Conservation (phyloP, 1,284 basidiomycete genomes). For the Melampsora larici-populina region DNA sequence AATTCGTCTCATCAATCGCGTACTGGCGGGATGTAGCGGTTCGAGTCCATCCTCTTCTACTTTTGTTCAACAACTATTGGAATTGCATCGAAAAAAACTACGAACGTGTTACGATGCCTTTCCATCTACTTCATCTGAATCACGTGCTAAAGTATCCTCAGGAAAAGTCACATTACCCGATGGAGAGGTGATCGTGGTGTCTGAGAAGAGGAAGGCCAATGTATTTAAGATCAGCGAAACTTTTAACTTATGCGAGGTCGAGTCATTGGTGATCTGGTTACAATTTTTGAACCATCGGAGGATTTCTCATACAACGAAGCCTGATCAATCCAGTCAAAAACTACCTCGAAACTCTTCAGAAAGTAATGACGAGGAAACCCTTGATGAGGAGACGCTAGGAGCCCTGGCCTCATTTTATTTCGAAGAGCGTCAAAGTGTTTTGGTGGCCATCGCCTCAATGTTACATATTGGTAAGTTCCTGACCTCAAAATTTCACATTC, state of each 20-base stretch:
- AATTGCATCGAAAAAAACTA: slow-evolving; percentile 35
- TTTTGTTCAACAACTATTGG: slow-evolving; percentile 18
- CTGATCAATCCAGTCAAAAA: background rate
- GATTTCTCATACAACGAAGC: background rate
- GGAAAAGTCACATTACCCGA: slow-evolving; percentile 24
- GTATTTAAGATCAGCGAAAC: slow-evolving; percentile 29
- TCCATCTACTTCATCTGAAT: slow-evolving; percentile 26
- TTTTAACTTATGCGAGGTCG: slow-evolving; percentile 25
- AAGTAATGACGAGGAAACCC: slow-evolving; percentile 6
- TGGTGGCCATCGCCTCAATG: slow-evolving; percentile 29
- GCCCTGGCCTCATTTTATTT: slow-evolving; percentile 39
- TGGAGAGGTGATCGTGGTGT: slow-evolving; percentile 15
- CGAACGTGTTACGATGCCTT: slow-evolving; percentile 36
- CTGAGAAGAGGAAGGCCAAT: slow-evolving; percentile 23
- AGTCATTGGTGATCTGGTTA: slow-evolving; percentile 32
- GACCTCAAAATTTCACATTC: background rate
- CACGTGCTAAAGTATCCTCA: slow-evolving; percentile 11
- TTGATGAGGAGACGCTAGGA: slow-evolving; percentile 18
- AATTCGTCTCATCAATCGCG: slow-evolving; percentile 30
- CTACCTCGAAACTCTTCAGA: background rate
- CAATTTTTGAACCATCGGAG: slow-evolving; percentile 21
- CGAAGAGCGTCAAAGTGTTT: slow-evolving; percentile 39
- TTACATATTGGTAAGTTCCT: slow-evolving; percentile 24
- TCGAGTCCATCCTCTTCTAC: slow-evolving; percentile 21
- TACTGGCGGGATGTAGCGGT: slow-evolving; percentile 23